Conservation (phyloP, 805 yeast species). For the Suhomyces faveliae region DNA sequence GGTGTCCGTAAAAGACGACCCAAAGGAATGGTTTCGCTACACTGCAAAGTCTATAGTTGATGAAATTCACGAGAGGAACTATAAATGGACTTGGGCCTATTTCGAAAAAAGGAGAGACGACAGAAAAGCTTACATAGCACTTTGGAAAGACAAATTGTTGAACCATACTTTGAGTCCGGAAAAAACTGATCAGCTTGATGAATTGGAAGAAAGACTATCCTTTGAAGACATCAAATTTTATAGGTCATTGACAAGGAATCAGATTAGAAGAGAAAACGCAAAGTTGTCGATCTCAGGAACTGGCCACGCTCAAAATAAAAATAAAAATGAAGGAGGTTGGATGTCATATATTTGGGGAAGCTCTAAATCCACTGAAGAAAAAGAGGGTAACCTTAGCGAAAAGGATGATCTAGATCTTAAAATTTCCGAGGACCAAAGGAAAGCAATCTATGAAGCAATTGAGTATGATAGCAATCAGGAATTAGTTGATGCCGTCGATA, state of each 20-base stretch:
- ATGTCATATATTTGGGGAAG: slow-evolving; percentile 66
- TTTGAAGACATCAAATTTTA: slow-evolving; percentile 84
- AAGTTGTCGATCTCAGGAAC: neutral
- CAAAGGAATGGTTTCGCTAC: slow-evolving; percentile 78
- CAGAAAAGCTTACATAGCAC: slow-evolving; percentile 59
- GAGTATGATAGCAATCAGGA: slow-evolving; percentile 75
- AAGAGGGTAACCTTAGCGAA: slow-evolving; percentile 33
- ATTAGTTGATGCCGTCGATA: slow-evolving; percentile 50
- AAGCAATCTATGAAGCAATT: slow-evolving; percentile 89
- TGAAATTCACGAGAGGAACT: slow-evolving; percentile 79
- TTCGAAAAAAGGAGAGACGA: slow-evolving; percentile 70
- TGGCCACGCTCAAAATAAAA: neutral
- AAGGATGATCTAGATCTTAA: slow-evolving; percentile 33
- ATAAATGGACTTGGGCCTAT: slow-evolving; percentile 87
- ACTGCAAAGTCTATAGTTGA: slow-evolving; percentile 72
- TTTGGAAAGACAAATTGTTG: slow-evolving; percentile 66
- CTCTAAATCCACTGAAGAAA: slow-evolving; percentile 14
- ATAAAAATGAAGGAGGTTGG: slow-evolving; percentile 50
- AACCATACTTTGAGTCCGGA: slow-evolving; percentile 22
- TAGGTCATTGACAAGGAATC: slow-evolving; percentile 72
- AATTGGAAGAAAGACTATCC: slow-evolving; percentile 57
- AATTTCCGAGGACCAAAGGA: slow-evolving; percentile 80
- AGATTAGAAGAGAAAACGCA: slow-evolving; percentile 55
- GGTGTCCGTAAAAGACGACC: slow-evolving; percentile 53
- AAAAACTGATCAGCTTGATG: slow-evolving; percentile 41